Percentiles rank a stretch among this genome's conserved stretches.
Evolutionary conservation across 495 filamentous ascomycete species (phyloP).

Genomic region (Penicillium robsamsonii): DNA sequence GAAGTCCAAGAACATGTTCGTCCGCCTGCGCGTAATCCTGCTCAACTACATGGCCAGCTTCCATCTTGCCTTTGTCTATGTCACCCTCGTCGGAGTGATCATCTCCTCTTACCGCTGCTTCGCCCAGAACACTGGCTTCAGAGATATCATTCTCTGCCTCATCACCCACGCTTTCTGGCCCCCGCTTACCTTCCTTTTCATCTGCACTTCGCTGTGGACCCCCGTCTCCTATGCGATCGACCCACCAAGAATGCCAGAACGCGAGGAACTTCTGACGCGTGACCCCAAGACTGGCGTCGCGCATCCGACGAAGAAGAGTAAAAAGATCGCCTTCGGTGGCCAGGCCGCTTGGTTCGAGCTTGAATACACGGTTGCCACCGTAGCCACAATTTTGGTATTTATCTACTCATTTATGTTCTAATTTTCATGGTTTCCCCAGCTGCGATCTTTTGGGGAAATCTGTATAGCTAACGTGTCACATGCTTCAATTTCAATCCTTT

Average conservation of each 20-base stretch:
- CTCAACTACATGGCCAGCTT: conserved; percentile 40
- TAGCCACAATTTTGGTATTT: conserved; percentile 40
- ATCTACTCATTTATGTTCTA: conserved; percentile 41
- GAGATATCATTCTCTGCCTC: conserved; percentile 35
- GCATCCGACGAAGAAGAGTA: conserved; percentile 40
- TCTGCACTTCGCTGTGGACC: conserved; percentile 38
- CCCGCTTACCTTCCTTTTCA: conserved; percentile 39
- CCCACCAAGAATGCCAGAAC: conserved; percentile 42
- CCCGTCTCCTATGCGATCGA: conserved; percentile 45
- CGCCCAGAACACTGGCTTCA: conserved; percentile 23
- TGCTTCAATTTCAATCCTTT: neutral
- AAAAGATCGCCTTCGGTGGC: conserved; percentile 43
- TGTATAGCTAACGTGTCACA: conserved; percentile 13
- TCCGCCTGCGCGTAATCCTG: conserved; percentile 31
- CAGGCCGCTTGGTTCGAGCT: conserved; percentile 45
- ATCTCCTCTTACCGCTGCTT: conserved; percentile 39
- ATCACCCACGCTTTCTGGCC: conserved; percentile 52
- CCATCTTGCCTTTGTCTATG: conserved; percentile 40
- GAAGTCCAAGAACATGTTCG: conserved; percentile 28
- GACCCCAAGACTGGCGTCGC: conserved; percentile 48
- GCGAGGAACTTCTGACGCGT: conserved; percentile 41
- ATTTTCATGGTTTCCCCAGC: neutral
- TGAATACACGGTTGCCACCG: conserved; percentile 39
- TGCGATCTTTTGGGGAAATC: neutral
- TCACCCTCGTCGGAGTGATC: conserved; percentile 37